Base-by-base conservation (phyloP, 1,139 yeast species). In the Suhomyces coccinellae region DNA sequence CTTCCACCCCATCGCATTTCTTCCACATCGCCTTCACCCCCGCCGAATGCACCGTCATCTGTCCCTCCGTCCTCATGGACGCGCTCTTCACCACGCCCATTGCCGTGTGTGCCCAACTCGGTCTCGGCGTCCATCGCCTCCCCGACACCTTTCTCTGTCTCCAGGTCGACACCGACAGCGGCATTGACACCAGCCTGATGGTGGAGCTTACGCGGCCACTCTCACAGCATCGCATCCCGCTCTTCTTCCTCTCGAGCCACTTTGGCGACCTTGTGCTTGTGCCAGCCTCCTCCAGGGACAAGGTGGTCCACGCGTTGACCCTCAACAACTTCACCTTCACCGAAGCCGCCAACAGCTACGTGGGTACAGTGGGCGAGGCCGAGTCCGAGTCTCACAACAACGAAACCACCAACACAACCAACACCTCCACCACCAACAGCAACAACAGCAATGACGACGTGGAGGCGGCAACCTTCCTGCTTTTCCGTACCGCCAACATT, bases 241-340 rank as follows among this genome's bases (percentile, higher is more conserved):
- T 84, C 29, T 83, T 82, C 57, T 84, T 83, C 61, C 62, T 84
- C 34, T 78, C 85, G 12, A 81, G 85, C 34, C 85, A 84, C 62
- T 83, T 81, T 55, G 76, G 83, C 42, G 87, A 84, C 60, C 79
- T 81, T 40, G 85, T 84, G n/a, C 66, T 84, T 33, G 74, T 83
- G 14, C 89, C 90, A 0, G 61, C 58, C 35, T 54, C 61, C 4
- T 69, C 70, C 10, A 72, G 72, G 50, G 69, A 67, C 1, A 68
- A 69, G 45, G 86, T 81, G 0, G 59, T 77, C 3, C 56, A 57
- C 27, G 73, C 80, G 6, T 59, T 82, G 34, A 68, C 76, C 16
- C 62, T 63, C 30, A 64, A 70, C 40, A 67, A 71, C 39, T 79
- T 78, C 56, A 65, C 63, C 32, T 77, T 75, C 57, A 69, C 79